Conservation (phyloP, 2,329 filamentous ascomycete genomes). For the Trichophyton rubrum region DNA sequence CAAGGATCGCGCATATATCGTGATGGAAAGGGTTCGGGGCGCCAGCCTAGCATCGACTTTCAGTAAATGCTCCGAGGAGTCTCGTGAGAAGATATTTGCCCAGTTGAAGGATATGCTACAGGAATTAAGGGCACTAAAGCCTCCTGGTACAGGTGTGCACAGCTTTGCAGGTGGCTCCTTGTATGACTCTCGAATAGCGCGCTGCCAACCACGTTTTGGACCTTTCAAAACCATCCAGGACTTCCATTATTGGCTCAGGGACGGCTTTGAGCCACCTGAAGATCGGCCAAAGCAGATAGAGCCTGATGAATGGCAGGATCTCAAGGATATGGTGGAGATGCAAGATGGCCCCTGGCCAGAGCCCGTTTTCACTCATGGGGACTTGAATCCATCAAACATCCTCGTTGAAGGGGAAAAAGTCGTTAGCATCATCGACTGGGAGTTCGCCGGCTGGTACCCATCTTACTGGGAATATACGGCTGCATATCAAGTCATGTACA, state of each 20-base stretch:
- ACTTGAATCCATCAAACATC: conserved; percentile 25
- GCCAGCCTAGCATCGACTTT: conserved; percentile 15
- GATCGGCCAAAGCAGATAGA: background rate
- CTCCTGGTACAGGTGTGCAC: conserved; percentile 7
- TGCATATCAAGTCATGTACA: conserved; percentile 19
- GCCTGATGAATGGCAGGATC: conserved; percentile 17
- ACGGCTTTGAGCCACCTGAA: conserved; percentile 16
- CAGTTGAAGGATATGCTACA: conserved; percentile 11
- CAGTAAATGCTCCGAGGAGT: conserved; percentile 9
- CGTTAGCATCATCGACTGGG: conserved; percentile 8
- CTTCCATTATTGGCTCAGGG: conserved; percentile 22
- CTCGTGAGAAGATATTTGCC: conserved; percentile 5
- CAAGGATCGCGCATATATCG: conserved; percentile 32
- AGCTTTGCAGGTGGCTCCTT: conserved; percentile 4
- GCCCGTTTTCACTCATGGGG: conserved; percentile 38
- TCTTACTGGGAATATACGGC: conserved; percentile 6
- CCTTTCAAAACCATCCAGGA: conserved; percentile 24
- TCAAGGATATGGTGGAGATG: conserved; percentile 24
- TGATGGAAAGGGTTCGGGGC: conserved; percentile 34
- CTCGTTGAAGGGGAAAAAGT: conserved; percentile 17
- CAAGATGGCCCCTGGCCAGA: conserved; percentile 28
- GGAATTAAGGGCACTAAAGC: conserved; percentile 13
- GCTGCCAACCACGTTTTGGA: conserved; percentile 16
- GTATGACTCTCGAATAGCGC: background rate
- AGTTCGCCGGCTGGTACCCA: conserved; percentile 5